Evolutionary conservation across 768 basidiomycete species (phyloP), one percentile per base, ranked within the genome.

Genomic region (Sporobolomyces phaffii): DNA sequence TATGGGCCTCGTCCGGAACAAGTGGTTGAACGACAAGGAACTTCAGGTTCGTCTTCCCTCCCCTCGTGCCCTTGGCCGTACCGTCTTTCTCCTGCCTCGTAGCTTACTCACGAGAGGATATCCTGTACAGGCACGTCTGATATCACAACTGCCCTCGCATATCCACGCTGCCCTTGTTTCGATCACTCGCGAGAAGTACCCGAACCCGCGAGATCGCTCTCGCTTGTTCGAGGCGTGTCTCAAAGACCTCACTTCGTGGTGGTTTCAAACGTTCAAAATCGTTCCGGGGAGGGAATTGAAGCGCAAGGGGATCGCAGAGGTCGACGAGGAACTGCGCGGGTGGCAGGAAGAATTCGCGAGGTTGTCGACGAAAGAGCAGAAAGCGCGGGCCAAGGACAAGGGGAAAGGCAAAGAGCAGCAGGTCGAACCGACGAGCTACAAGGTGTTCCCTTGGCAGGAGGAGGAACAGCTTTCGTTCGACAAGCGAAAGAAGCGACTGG

Each of bases 211-310:
- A 59, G 85, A 86, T 73, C 86, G 96, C 14, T 90, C 90, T 1
- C 85, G 89, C 10, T 82, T 92, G 70, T 99, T 98, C 75, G 91
- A 97, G 78, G 81, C 82, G 18, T 88, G 91, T 5, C 80, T 96
- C 26, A 80, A 81, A 38, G 83, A 84, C 45, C 84, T 98, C 13
- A 82, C 82, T 26, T 82, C 83, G 17, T 98, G 94, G 93, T 99
- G 94, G 93, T 80, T 82, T 15, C 79, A 81, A 41, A 78, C 81
- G 0, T 96, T 87, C 77, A 87, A 72, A 22, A 36, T 90, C 70
- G 81, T 84, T 3, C 57, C 62, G 31, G 49, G 22, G 1, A 34
- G 38, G 8, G 58, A 52, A 7, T 75, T 68, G n/a, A 14, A 22
- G 18, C 49, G 67, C 2, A 34, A 52, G 14, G 33, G 20, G 24